Evolutionary conservation across 495 filamentous ascomycete species (phyloP).

Genomic region (Talaromyces stipitatus): DNA sequence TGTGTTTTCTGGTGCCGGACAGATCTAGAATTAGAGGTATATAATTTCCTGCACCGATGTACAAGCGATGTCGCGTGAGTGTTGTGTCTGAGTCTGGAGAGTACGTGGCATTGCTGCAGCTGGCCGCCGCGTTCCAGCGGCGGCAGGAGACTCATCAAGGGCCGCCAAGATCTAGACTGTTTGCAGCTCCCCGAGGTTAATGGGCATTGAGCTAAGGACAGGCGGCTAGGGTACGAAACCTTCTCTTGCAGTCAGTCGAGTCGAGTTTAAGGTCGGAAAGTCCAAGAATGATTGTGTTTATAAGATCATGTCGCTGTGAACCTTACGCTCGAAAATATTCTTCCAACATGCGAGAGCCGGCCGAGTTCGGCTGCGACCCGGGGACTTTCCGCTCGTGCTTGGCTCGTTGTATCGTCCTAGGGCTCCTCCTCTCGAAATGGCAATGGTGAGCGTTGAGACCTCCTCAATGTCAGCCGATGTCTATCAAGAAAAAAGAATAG

Average conservation of each 20-base stretch:
- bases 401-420: background rate
- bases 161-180: background rate
- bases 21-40: background rate
- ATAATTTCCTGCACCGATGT: background rate
- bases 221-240: background rate
- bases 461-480: too few relatives aligned
- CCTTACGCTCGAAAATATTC: background rate
- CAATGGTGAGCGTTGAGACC: background rate
- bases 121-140: slow-evolving; percentile 3
- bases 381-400: background rate
- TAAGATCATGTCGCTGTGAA: background rate
- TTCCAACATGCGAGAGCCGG: background rate
- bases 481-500: too few relatives aligned
- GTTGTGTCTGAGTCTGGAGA: background rate
- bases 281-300: too few relatives aligned
- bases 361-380: background rate
- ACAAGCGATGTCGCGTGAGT: background rate
- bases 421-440: too few relatives aligned
- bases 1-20: background rate
- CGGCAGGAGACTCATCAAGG: slow-evolving; percentile 6
- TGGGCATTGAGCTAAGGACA: background rate
- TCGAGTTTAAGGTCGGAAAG: too few relatives aligned
- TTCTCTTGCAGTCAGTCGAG: too few relatives aligned
- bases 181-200: background rate
- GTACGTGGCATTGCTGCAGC: slow-evolving; percentile 2